These are phyloP conservation scores for Lipomyces sp. DNA, from an alignment of 805 yeast species.

Conservation along the genomic window DNA sequence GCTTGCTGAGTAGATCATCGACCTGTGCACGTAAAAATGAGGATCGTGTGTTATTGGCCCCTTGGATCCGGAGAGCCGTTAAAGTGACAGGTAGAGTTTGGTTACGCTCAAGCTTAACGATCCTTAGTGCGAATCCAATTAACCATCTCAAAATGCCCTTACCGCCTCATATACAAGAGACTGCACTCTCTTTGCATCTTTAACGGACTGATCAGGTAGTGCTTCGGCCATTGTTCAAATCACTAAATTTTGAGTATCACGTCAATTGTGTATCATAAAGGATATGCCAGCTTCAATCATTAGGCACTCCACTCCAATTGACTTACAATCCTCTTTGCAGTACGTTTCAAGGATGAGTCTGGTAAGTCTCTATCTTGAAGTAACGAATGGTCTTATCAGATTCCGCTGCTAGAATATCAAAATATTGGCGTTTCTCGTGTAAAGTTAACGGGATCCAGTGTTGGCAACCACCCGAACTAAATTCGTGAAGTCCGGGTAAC, in stretches of 20 bases:
- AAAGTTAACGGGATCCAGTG: too few relatives aligned
- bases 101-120: constrained; percentile 37
- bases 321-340: background rate
- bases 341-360: background rate
- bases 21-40: constrained; percentile 43
- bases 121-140: background rate
- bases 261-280: background rate
- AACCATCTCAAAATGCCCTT: constrained; percentile 5
- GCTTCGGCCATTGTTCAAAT: background rate
- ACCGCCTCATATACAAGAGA: constrained; percentile 25
- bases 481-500: background rate
- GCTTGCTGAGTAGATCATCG: constrained; percentile 44
- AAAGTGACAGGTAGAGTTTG: constrained; percentile 41
- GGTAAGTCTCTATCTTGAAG: background rate
- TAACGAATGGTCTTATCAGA: background rate
- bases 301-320: background rate
- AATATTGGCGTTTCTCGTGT: background rate
- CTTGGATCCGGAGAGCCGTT: constrained; percentile 42
- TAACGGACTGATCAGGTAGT: background rate
- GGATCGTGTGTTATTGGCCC: constrained; percentile 42
- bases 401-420: background rate
- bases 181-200: constrained; percentile 16
- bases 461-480: background rate
- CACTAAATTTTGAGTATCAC: background rate
- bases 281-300: background rate